A percentile compares a stretch with the other conserved stretches of the same genome.
These are phyloP conservation scores for Pseudocercospora fijiensis DNA, from an alignment of 2,329 filamentous ascomycete species.

Conservation along the genomic window DNA sequence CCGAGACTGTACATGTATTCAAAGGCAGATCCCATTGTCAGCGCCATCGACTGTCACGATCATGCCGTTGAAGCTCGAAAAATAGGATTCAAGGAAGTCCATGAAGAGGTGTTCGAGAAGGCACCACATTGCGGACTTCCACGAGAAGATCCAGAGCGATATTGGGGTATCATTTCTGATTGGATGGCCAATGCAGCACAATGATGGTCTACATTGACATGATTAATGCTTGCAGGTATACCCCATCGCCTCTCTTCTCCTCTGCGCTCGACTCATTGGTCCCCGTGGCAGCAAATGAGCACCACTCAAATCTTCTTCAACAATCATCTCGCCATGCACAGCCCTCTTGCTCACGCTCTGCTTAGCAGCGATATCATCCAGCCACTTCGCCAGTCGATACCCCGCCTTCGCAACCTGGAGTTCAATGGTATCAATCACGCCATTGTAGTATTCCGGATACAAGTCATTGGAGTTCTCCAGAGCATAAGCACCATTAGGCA, in stretches of 20 bases:
- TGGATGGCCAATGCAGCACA: background rate
- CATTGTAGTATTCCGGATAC: background rate
- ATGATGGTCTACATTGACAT: too few species aligned
- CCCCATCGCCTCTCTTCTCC: background rate
- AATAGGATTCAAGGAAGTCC: slow-evolving; percentile 51
- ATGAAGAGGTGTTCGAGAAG: slow-evolving; percentile 56
- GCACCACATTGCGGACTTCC: slow-evolving; percentile 64
- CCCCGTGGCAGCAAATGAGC: background rate
- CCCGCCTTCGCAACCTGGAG: background rate
- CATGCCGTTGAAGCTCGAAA: slow-evolving; percentile 52
- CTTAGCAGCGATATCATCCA: background rate
- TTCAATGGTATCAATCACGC: background rate
- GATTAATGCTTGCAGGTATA: background rate
- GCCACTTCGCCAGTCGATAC: background rate
- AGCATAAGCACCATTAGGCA: background rate
- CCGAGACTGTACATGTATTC: slow-evolving; percentile 60
- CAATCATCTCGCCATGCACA: background rate
- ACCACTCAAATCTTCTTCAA: background rate
- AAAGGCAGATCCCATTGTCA: slow-evolving; percentile 58
- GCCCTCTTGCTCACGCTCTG: background rate
- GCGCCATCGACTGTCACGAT: slow-evolving; percentile 56
- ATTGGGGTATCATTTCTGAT: slow-evolving; percentile 49
- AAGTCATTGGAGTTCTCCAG: background rate
- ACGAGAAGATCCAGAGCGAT: slow-evolving; percentile 55
- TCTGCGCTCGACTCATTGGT: background rate